Evolutionary conservation across 768 basidiomycete genomes (phyloP).

Genomic region (Tylopilus balloui): DNA sequence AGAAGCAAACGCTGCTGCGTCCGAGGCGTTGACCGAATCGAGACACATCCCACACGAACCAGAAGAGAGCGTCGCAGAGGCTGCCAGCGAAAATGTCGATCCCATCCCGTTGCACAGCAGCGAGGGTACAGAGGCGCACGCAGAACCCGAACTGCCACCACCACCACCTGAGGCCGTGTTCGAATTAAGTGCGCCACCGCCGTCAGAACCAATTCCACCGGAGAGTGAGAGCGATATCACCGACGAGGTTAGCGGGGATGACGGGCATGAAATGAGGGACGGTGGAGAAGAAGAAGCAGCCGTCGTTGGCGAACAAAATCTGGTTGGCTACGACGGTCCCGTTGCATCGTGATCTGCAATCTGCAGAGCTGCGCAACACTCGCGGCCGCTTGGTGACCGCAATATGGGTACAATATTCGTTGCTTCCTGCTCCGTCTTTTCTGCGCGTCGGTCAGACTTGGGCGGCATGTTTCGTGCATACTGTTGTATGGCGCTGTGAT

Average conservation of each 20-base stretch:
- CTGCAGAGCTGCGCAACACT: neutral
- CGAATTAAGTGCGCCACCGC: constrained; percentile 29
- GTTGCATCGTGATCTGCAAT: constrained; percentile 14
- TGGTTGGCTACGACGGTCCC: constrained; percentile 16
- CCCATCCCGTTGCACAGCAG: neutral
- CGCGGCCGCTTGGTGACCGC: constrained; percentile 12
- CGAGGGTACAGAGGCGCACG: neutral
- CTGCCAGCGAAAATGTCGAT: constrained; percentile 7
- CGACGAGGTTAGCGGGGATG: constrained; percentile 25
- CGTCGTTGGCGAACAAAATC: constrained; percentile 4
- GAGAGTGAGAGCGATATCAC: constrained; percentile 35
- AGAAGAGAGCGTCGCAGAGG: constrained; percentile 2
- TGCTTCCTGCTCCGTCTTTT: constrained; percentile 18
- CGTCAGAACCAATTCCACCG: constrained; percentile 31
- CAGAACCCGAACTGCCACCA: constrained; percentile 7
- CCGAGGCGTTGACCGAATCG: constrained; percentile 7
- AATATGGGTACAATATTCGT: neutral
- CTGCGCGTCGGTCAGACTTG: too few relatives aligned
- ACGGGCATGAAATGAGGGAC: constrained; percentile 17
- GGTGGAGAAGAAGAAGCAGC: constrained; percentile 16
- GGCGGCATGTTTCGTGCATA: too few relatives aligned
- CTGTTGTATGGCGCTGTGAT: too few relatives aligned
- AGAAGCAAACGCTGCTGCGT: neutral
- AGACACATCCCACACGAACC: neutral
- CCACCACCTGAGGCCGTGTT: constrained; percentile 12